These are phyloP conservation scores for Rhypophila decipiens DNA, from an alignment of 495 filamentous ascomycete species.

Conservation along the genomic window DNA sequence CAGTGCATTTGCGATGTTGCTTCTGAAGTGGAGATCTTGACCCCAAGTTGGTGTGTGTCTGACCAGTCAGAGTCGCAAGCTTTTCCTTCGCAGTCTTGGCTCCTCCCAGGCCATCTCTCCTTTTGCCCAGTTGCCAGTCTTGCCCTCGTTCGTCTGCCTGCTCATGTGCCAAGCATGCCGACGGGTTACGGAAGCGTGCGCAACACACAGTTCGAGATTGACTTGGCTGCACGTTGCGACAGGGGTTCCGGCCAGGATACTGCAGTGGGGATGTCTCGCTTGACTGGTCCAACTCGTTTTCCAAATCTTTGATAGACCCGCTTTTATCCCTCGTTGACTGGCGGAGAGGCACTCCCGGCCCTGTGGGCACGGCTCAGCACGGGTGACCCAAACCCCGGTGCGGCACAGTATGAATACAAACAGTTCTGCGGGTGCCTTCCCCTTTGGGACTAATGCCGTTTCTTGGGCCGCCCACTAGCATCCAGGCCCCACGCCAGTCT, in stretches of 20 bases:
- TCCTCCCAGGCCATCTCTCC: too few species aligned
- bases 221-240: constrained; percentile 13
- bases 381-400: constrained; percentile 1
- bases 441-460: constrained; percentile 14
- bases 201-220: constrained; percentile 2
- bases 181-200: too few species aligned
- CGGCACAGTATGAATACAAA: constrained; percentile 9
- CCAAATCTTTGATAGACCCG: not conserved
- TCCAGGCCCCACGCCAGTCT: constrained; percentile 4
- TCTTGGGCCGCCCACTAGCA: constrained; percentile 5
- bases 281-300: constrained; percentile 5
- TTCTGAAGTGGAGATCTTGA: constrained; percentile 16
- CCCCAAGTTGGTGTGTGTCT: not conserved
- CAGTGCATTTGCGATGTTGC: constrained; percentile 17
- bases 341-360: constrained; percentile 16
- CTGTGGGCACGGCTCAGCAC: constrained; percentile 1
- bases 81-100: too few species aligned
- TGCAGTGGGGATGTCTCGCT: not conserved
- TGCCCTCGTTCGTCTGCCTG: not conserved
- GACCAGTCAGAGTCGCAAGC: not conserved
- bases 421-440: constrained; percentile 10
- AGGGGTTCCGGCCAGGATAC: not conserved
- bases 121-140: not conserved
- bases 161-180: constrained; percentile 1
- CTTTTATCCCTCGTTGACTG: not conserved